Evolutionary conservation across 2,329 filamentous ascomycete genomes (phyloP).

Genomic region (Juglanconis oblonga): DNA sequence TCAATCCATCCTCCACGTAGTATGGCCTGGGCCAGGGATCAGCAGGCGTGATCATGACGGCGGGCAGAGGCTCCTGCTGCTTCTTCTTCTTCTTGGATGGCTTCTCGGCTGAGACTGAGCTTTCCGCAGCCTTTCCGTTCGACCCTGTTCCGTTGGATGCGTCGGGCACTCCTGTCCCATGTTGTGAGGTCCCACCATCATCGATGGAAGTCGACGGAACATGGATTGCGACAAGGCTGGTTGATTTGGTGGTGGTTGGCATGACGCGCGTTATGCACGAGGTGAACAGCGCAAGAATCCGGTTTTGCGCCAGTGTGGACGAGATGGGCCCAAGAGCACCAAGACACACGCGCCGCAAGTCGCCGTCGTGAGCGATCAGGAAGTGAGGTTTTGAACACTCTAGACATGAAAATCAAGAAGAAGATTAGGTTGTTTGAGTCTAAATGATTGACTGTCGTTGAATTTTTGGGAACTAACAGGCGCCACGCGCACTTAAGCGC

Average conservation of each 20-base stretch:
- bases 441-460: no score
- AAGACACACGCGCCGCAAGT: not conserved
- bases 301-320: conserved; percentile 9
- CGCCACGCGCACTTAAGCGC: no score
- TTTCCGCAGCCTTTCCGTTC: not conserved
- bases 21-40: conserved; percentile 64
- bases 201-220: not conserved
- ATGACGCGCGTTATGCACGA: conserved; percentile 11
- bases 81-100: conserved; percentile 2
- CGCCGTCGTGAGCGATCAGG: not conserved
- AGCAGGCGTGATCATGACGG: conserved; percentile 31
- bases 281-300: conserved; percentile 5
- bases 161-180: not conserved
- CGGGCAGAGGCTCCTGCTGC: conserved; percentile 11
- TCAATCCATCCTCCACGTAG: conserved; percentile 77
- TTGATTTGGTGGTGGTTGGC: conserved; percentile 1
- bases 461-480: no score
- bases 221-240: not conserved
- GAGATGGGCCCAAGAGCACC: not conserved
- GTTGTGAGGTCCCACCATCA: not conserved
- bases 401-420: not conserved
- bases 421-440: no score
- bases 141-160: not conserved
- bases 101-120: not conserved
- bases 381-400: not conserved